These are phyloP conservation scores for Fragaria vesca DNA, from an alignment of 306 rosid species.

Conservation along the genomic window DNA sequence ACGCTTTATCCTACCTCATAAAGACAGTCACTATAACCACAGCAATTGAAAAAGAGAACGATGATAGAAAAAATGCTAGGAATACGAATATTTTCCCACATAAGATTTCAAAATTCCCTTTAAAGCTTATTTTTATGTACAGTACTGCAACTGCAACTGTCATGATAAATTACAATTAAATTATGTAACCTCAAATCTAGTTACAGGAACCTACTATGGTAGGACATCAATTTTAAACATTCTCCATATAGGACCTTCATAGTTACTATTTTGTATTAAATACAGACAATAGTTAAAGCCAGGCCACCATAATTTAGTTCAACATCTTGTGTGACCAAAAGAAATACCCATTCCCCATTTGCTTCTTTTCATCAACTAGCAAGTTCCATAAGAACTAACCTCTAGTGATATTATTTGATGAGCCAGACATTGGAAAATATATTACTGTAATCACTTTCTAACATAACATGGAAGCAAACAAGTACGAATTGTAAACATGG, in stretches of 20 bases:
- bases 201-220: not conserved
- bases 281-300: constrained; percentile 2
- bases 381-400: not conserved
- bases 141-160: not conserved
- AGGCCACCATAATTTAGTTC: not conserved
- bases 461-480: not conserved
- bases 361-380: not conserved
- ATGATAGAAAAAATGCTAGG: not conserved
- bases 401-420: not conserved
- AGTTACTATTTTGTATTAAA: not conserved
- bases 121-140: not conserved
- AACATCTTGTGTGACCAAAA: not conserved
- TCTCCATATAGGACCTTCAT: not conserved
- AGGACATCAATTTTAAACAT: not conserved
- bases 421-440: not conserved
- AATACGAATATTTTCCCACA: not conserved
- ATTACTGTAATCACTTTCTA: not conserved
- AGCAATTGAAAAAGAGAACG: not conserved
- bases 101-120: not conserved
- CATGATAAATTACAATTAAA: not conserved
- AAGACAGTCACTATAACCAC: not conserved
- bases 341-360: constrained; percentile 4
- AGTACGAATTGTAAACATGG: not conserved
- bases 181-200: not conserved
- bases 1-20: not conserved